Conservation (phyloP, 2,329 filamentous ascomycete species). For the Fusarium palustre region DNA sequence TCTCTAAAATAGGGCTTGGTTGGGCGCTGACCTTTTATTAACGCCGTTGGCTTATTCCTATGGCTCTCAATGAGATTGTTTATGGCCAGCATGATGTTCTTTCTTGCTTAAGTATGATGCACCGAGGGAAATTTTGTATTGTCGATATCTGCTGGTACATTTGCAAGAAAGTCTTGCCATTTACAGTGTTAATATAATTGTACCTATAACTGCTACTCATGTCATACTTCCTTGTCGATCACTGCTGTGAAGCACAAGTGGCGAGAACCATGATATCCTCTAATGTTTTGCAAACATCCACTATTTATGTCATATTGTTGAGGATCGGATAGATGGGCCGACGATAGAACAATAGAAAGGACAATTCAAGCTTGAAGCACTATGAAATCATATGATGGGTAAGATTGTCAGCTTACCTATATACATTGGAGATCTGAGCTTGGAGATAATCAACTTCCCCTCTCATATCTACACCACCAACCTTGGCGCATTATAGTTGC, state of each 20-base stretch:
- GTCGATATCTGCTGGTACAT: neutral
- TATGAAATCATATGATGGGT: neutral
- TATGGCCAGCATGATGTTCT: no score
- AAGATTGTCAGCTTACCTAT: neutral
- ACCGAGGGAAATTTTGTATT: neutral
- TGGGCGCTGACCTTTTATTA: neutral
- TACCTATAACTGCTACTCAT: neutral
- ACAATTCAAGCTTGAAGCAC: neutral
- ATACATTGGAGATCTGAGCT: neutral
- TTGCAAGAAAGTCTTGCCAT: neutral
- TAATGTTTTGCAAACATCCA: neutral
- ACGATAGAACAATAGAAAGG: neutral
- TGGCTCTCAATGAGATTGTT: neutral
- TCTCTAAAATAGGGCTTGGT: neutral
- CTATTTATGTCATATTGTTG: neutral
- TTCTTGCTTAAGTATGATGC: no score
- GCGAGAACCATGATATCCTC: neutral
- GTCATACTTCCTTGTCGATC: no score
- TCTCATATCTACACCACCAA: neutral
- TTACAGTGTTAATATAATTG: constrained; percentile 13
- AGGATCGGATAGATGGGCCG: no score
- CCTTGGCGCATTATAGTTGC: neutral
- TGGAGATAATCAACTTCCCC: neutral
- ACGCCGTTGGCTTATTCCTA: neutral
- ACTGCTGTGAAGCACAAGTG: neutral